Evolutionary conservation across 345 rosid genomes (phyloP), one percentile per base, ranked within the genome.

Genomic region (Dipteronia sinensis): DNA sequence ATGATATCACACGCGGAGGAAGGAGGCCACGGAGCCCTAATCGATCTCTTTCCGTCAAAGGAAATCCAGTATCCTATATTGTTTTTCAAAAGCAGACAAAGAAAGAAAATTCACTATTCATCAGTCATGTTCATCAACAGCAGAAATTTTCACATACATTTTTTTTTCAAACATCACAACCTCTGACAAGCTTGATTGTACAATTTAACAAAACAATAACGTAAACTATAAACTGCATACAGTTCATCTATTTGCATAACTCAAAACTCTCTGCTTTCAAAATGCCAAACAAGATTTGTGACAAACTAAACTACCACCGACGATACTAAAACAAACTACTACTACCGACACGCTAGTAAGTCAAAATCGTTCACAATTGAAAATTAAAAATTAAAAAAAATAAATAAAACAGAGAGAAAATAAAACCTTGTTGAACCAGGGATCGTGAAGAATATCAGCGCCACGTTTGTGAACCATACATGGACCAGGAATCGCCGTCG

Each of bases 381-480:
- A 31, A 31, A 31, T 0, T 0, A 31, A 31, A 31, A 34, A 31
- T 0, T 3, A 1, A 38, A 38, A 6, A 1, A 38, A 3, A 38
- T 3, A 38, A 38, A 38, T 38, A 38, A 17, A 0, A 75, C 34
- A 25, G 6, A 12, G 3, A 4, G 29, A 9, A 25, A 58, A 1
- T 13, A 58, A 4, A 31, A 96, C 99, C 98, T 96, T 96, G 56
- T 96, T 96, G 86, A 89, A 94, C 99, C 98, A 96, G 20, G 99
- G 98, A 94, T 96, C 99, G 77, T 96, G 98, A 78, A 96, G 98
- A 76, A 96, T 92, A 85, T 96, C 99, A 7, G 97, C 88, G 34
- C 99, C 99, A 73, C 99, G 98, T 82, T 96, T 96, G 85, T 91
- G 98, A 29, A 94, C 90, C 34, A 96, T 96, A 82, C 91, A 94